A percentile compares a stretch with the other conserved stretches of the same genome.
These are phyloP conservation scores for Coniochaeta sp. DNA, from an alignment of 2,329 filamentous ascomycete species.

Conservation along the genomic window DNA sequence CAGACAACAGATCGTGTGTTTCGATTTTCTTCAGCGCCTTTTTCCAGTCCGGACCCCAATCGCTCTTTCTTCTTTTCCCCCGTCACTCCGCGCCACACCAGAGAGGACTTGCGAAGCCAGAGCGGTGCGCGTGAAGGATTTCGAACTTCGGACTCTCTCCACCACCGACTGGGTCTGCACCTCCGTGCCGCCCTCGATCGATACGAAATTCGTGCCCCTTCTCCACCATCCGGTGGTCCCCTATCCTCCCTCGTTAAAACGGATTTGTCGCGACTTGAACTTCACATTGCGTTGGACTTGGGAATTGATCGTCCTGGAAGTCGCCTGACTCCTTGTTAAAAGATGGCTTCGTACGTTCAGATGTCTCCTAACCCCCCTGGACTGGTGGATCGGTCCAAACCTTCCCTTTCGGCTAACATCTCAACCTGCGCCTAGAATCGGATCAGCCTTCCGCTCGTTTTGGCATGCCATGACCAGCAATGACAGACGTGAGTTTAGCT, in stretches of 20 bases:
- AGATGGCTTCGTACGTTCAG: slow-evolving; percentile 3
- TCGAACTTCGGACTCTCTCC: not conserved
- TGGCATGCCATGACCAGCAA: slow-evolving; percentile 86
- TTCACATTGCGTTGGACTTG: not conserved
- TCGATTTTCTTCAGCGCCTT: not conserved
- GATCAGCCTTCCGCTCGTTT: slow-evolving; percentile 75
- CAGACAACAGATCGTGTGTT: not conserved
- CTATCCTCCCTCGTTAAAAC: not conserved
- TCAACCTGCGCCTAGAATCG: slow-evolving; percentile 42
- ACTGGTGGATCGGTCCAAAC: not conserved
- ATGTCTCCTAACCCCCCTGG: not conserved
- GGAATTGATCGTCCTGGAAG: not conserved
- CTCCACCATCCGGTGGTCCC: not conserved
- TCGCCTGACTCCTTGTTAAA: not conserved
- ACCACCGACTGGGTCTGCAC: not conserved
- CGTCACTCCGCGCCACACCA: not conserved
- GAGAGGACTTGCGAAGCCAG: not conserved
- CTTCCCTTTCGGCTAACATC: not conserved
- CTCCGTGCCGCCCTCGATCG: not conserved
- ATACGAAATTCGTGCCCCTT: slow-evolving; percentile 1
- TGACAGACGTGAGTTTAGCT: slow-evolving; percentile 52
- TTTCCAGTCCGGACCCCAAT: not conserved
- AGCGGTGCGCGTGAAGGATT: not conserved
- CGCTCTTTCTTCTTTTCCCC: not conserved
- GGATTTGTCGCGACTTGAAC: not conserved